A percentile compares a stretch with the other conserved stretches of the same genome.
Conservation (phyloP, 768 basidiomycete species). For the Boletus rubroflammeus region DNA sequence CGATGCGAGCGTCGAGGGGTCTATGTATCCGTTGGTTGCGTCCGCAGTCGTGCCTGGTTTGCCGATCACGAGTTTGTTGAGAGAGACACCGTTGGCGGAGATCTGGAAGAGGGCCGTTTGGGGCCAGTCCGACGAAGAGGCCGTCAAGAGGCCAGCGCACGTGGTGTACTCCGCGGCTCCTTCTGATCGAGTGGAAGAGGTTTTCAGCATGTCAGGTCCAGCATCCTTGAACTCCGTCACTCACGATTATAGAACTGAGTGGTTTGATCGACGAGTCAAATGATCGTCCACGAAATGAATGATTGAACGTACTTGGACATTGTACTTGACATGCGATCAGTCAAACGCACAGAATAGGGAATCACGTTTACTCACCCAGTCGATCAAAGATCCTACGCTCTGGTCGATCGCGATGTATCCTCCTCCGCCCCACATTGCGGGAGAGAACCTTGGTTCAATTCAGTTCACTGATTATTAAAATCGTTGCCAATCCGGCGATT, state of each 20-base stretch:
- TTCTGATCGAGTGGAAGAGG: slow-evolving; percentile 36
- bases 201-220: background rate
- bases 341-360: background rate
- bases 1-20: slow-evolving; percentile 50
- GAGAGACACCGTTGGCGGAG: slow-evolving; percentile 41
- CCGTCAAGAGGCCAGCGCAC: slow-evolving; percentile 53
- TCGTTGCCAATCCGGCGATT: background rate
- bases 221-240: background rate
- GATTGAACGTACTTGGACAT: slow-evolving; percentile 35
- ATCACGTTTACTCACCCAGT: slow-evolving; percentile 35
- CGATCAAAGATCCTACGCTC: slow-evolving; percentile 42
- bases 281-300: background rate
- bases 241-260: slow-evolving; percentile 31
- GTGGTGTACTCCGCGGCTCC: slow-evolving; percentile 61
- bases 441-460: slow-evolving; percentile 18
- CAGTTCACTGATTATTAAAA: background rate
- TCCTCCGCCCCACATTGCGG: slow-evolving; percentile 19
- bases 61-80: slow-evolving; percentile 54
- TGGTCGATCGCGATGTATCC: slow-evolving; percentile 39
- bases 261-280: slow-evolving; percentile 1
- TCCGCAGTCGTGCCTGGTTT: slow-evolving; percentile 44
- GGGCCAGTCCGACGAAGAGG: slow-evolving; percentile 61
- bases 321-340: slow-evolving; percentile 22
- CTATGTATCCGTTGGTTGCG: slow-evolving; percentile 55
- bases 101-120: slow-evolving; percentile 55